Base-by-base conservation (phyloP, 441 rosid species). In the Corymbia calophylla region DNA sequence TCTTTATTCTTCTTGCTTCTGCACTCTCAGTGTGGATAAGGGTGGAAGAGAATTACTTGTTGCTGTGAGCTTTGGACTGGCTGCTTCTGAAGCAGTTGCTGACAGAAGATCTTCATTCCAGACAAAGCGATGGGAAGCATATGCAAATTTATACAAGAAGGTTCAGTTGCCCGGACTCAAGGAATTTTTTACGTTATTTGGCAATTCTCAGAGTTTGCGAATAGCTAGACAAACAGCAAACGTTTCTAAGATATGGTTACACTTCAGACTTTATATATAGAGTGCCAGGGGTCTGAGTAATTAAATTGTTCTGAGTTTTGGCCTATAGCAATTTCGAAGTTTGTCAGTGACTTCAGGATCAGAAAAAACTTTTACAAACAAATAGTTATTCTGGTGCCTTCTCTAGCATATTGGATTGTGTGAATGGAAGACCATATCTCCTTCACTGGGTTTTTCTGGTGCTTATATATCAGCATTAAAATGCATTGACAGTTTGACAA, bases 31-130 rank as follows among this genome's bases (percentile, higher is more conserved):
- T 88, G 93, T 96, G 54, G 95, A 95, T 53, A 94, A 95, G 86
- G 96, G 93, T 87, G 96, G 96, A 80, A 92, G 92, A 89, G 97
- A 96, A 92, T 91, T 96, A 92, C 95, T 96, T 88, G 96, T 96
- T 88, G 98, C 97, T 91, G 98, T 95, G 93, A 94, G 96, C 93
- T 96, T 95, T 94, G 96, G 93, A 88, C 89, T 95, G 91, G 94
- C 95, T 58, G 95, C 98, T 89, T 94, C 97, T 90, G 96, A 96
- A 92, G 96, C 95, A 44, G 97, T 96, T 32, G 96, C 96, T 90
- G 95, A 94, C 85, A 92, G 98, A 92, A 95, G 95, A 93, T 94
- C 95, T 89, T 94, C 96, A 91, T 94, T 91, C 90, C 96, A 93
- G 91, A 93, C 89, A 86, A 94, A 94, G 93, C 91, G 95, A 81